These are phyloP conservation scores for Neonectria sp. DNA, from an alignment of 2,329 filamentous ascomycete genomes.

Conservation along the genomic window DNA sequence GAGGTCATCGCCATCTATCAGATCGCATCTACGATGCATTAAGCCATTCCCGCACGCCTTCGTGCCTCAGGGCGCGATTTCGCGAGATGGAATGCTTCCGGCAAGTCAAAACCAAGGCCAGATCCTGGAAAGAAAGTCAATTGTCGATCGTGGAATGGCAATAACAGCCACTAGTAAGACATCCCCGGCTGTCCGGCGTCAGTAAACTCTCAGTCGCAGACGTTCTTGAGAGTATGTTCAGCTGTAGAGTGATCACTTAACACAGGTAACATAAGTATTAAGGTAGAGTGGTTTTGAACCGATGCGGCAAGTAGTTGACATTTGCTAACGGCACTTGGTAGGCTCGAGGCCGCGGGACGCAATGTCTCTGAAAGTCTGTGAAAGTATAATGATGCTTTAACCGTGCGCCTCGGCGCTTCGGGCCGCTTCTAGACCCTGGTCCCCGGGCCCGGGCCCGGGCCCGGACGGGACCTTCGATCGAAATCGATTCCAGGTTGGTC, in stretches of 20 bases:
- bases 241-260: background rate
- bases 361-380: background rate
- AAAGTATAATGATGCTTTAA: background rate
- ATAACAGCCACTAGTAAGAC: background rate
- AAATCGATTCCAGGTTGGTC: background rate
- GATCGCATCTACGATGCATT: background rate
- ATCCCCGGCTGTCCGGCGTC: background rate
- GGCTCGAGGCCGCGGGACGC: background rate
- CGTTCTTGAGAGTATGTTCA: background rate
- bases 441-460: background rate
- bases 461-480: background rate
- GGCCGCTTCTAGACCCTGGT: conserved; percentile 3
- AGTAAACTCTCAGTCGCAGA: too few relatives aligned
- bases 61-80: background rate
- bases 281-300: background rate
- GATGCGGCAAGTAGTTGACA: background rate
- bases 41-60: background rate
- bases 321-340: background rate
- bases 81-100: background rate
- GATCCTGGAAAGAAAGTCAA: background rate
- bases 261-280: background rate
- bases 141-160: background rate
- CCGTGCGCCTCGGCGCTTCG: background rate
- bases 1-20: background rate
- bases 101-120: background rate